These are phyloP conservation scores for Solanum gracilifrons DNA, from an alignment of 257 asterid genomes.

Conservation along the genomic window DNA sequence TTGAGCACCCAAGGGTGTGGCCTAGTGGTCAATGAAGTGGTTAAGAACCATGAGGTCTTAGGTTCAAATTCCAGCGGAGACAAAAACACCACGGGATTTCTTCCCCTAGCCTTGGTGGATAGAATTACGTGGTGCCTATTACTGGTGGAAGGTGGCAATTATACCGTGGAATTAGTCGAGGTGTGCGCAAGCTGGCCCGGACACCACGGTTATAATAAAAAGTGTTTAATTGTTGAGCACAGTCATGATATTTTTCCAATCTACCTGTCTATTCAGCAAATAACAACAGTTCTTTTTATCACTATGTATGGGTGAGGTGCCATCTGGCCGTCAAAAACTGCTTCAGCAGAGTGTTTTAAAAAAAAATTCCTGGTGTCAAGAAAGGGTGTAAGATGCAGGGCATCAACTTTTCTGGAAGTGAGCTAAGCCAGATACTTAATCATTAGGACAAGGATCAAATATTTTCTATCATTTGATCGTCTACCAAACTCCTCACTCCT, in stretches of 20 bases:
- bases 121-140: not conserved
- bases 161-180: not conserved
- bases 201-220: not conserved
- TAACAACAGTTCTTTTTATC: not conserved
- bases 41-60: not conserved
- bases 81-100: not conserved
- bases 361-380: not conserved
- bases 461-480: not conserved
- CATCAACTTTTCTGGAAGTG: not conserved
- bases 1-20: not conserved
- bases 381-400: not conserved
- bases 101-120: not conserved
- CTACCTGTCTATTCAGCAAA: not conserved
- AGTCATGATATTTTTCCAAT: not conserved
- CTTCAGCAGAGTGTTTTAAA: not conserved
- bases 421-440: not conserved
- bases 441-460: not conserved
- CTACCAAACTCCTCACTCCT: not conserved
- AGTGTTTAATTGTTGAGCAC: not conserved
- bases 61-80: not conserved
- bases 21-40: not conserved
- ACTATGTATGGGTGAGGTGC: not conserved
- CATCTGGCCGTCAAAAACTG: not conserved
- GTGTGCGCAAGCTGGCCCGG: not conserved
- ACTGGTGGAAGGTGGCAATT: not conserved